Percentiles rank a stretch among this genome's conserved stretches.
Evolutionary conservation across 352 stramenopile genomes (phyloP).

Genomic region (Phytopythium chamaehyphon): DNA sequence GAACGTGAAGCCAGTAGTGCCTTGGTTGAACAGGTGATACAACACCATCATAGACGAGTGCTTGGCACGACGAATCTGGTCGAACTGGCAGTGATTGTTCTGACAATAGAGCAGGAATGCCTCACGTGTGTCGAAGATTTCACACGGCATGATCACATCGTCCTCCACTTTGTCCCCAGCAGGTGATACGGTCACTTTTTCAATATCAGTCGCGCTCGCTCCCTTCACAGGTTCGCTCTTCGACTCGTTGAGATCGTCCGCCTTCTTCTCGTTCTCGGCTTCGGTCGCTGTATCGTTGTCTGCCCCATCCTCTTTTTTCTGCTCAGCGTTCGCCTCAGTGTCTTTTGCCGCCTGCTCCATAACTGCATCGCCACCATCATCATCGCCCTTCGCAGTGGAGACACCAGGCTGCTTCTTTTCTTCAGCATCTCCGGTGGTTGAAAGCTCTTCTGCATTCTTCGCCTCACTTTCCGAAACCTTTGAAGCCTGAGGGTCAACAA

Average conservation of each 20-base stretch:
- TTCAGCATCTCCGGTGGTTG: slow-evolving; percentile 12
- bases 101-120: slow-evolving; percentile 89
- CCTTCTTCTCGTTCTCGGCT: slow-evolving; percentile 20
- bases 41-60: slow-evolving; percentile 86
- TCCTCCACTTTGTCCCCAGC: slow-evolving; percentile 46
- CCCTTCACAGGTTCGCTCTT: not conserved
- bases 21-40: slow-evolving; percentile 89
- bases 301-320: slow-evolving; percentile 5
- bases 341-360: not conserved
- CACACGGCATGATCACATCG: slow-evolving; percentile 96
- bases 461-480: slow-evolving; percentile 16
- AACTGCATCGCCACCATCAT: not conserved
- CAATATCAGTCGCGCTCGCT: slow-evolving; percentile 23
- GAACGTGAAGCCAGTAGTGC: slow-evolving; percentile 97
- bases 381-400: not conserved
- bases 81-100: slow-evolving; percentile 85
- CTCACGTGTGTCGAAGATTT: slow-evolving; percentile 93
- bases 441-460: slow-evolving; percentile 13
- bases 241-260: slow-evolving; percentile 6
- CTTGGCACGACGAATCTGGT: slow-evolving; percentile 78
- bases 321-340: slow-evolving; percentile 13
- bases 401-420: slow-evolving; percentile 3
- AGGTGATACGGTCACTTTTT: slow-evolving; percentile 12
- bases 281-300: slow-evolving; percentile 1
- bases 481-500: slow-evolving; percentile 40